These are phyloP conservation scores for Narthecium ossifragum DNA, from an alignment of 106 monocot genomes.

Conservation along the genomic window DNA sequence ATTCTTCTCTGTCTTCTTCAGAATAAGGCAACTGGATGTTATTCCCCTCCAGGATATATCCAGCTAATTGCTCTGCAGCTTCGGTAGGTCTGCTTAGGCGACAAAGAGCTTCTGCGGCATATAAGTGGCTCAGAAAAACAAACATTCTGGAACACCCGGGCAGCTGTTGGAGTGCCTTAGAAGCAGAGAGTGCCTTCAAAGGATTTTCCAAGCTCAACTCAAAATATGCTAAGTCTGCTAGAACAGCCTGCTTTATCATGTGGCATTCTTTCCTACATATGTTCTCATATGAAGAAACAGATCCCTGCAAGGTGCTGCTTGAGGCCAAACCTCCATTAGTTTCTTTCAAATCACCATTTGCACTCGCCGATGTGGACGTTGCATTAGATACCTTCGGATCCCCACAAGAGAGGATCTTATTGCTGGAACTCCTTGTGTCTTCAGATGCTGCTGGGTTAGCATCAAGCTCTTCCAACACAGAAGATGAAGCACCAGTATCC, in stretches of 20 bases:
- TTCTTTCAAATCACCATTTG: constrained; percentile 52
- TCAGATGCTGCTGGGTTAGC: constrained; percentile 14
- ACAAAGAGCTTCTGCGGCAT: constrained; percentile 94
- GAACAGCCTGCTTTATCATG: constrained; percentile 56
- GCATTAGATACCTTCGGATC: constrained; percentile 37
- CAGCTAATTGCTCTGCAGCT: constrained; percentile 61
- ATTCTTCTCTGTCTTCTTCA: constrained; percentile 53
- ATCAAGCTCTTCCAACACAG: constrained; percentile 12
- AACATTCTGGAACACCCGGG: constrained; percentile 62
- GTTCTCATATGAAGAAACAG: constrained; percentile 41
- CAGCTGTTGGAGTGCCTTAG: constrained; percentile 46
- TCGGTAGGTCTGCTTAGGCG: constrained; percentile 54
- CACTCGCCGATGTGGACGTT: not conserved
- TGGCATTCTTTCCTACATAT: constrained; percentile 52
- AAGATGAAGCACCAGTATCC: not conserved
- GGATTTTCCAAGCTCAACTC: constrained; percentile 69
- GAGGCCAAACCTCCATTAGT: constrained; percentile 19
- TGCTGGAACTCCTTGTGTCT: constrained; percentile 21
- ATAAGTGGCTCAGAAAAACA: constrained; percentile 55
- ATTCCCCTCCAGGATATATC: constrained; percentile 32
- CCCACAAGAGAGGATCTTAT: constrained; percentile 12
- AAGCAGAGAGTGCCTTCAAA: constrained; percentile 44
- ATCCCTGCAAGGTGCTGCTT: constrained; percentile 38
- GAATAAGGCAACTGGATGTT: constrained; percentile 43
- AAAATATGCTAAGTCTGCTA: constrained; percentile 68